A percentile compares a stretch with the other conserved stretches of the same genome.
Conservation (phyloP, 495 filamentous ascomycete species). For the Trichoderma asperelloides region DNA sequence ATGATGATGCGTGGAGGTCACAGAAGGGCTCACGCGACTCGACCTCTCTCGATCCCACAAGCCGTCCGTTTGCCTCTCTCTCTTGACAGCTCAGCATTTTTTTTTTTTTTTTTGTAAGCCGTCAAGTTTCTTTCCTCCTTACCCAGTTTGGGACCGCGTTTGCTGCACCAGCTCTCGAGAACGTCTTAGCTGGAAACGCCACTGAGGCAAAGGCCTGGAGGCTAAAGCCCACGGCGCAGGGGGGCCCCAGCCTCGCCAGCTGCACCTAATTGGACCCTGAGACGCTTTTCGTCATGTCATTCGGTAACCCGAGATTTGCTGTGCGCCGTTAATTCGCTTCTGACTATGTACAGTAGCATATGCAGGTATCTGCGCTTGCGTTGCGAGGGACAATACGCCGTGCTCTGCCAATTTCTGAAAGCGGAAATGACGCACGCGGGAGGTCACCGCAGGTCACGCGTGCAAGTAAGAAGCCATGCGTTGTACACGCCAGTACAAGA, state of each 20-base stretch:
- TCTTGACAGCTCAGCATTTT: not conserved
- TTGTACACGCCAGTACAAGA: too few relatives aligned
- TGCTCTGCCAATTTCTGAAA: not conserved
- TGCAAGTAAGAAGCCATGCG: not conserved
- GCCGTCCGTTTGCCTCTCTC: too few relatives aligned
- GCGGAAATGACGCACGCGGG: not conserved
- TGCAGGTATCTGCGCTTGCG: not conserved
- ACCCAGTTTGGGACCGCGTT: not conserved
- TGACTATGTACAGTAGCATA: not conserved
- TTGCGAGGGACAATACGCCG: not conserved
- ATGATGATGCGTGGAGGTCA: not conserved
- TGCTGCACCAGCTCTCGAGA: too few relatives aligned
- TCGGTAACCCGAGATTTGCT: not conserved
- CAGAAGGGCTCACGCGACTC: not conserved
- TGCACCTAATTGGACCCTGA: not conserved
- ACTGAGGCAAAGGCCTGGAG: not conserved
- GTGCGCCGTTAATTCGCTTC: not conserved
- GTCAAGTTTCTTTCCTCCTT: not conserved
- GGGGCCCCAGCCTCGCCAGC: not conserved
- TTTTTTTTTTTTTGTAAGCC: not conserved
- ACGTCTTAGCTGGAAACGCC: not conserved
- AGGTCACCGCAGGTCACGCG: not conserved
- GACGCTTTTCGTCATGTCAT: not conserved
- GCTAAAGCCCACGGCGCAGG: not conserved
- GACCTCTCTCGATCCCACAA: not conserved